phyloP scores from a whole-genome alignment of 495 filamentous ascomycete genomes.

The Aspergillus sclerotioniger region DNA sequence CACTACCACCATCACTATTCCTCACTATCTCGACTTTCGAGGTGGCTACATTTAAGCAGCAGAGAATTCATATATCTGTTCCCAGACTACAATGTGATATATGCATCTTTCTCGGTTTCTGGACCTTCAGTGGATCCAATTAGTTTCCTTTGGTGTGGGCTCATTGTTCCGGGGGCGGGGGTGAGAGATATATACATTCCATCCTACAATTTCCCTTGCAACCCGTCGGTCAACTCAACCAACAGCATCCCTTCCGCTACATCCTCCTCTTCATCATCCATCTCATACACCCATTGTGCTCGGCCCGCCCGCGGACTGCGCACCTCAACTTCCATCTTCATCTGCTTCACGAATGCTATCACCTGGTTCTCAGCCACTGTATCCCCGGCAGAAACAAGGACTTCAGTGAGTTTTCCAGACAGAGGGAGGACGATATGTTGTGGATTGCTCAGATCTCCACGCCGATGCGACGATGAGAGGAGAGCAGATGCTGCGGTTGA shows the following conservation, averaged over 20 bases:
- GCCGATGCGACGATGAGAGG: slow-evolving; percentile 46
- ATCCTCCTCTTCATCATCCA: slow-evolving; percentile 57
- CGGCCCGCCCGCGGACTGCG: slow-evolving; percentile 46
- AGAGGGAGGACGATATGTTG: slow-evolving; percentile 58
- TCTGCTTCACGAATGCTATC: slow-evolving; percentile 62
- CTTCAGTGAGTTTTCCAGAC: slow-evolving; percentile 57
- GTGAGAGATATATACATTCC: no score
- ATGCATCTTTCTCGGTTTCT: no score
- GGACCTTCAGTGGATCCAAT: no score
- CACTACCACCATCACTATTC: no score
- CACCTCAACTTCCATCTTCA: slow-evolving; percentile 68
- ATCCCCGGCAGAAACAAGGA: slow-evolving; percentile 55
- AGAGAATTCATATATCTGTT: no score
- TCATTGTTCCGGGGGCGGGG: background rate
- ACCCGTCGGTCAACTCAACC: slow-evolving; percentile 48
- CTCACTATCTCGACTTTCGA: no score
- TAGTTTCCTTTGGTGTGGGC: background rate
- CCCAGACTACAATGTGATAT: no score
- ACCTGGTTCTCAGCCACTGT: slow-evolving; percentile 50
- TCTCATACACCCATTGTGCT: slow-evolving; percentile 55
- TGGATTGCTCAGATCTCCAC: slow-evolving; percentile 49
- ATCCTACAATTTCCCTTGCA: slow-evolving; percentile 29
- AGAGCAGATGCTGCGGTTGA: slow-evolving; percentile 48
- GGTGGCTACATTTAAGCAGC: no score
- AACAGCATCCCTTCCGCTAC: slow-evolving; percentile 57